Evolutionary conservation across 2,329 filamentous ascomycete genomes (phyloP).

Genomic region (Pyrenochaeta sp.): DNA sequence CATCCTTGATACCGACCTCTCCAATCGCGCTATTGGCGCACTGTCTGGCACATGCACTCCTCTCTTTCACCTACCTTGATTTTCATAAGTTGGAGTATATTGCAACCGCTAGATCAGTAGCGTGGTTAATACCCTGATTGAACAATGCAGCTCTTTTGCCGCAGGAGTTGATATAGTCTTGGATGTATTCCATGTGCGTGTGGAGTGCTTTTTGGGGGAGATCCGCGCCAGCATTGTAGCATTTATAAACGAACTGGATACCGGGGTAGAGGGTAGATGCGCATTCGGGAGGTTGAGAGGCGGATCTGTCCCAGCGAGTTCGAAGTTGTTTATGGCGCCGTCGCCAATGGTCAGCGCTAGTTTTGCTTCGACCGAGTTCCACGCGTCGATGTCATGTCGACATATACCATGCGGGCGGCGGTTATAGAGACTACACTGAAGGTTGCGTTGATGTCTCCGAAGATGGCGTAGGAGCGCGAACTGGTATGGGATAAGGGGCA

Average conservation of each 20-base stretch:
- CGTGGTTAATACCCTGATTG: neutral
- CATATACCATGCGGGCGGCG: neutral
- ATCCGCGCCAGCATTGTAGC: neutral
- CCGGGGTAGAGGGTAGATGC: neutral
- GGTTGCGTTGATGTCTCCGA: neutral
- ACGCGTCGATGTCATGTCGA: conserved; percentile 1
- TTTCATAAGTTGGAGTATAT: neutral
- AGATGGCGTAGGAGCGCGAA: neutral
- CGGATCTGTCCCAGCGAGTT: neutral
- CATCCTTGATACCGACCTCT: neutral
- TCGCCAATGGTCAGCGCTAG: neutral
- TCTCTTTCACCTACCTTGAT: neutral
- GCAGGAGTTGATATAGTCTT: neutral
- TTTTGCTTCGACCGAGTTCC: neutral
- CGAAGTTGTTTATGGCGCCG: neutral
- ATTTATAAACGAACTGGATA: neutral
- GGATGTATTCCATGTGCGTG: neutral
- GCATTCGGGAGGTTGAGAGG: neutral
- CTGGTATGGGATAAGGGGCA: neutral
- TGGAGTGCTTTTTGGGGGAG: neutral
- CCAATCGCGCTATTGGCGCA: neutral
- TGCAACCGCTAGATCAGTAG: neutral
- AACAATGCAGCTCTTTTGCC: neutral
- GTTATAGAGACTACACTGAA: neutral
- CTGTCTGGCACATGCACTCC: neutral